Evolutionary conservation across 2,329 filamentous ascomycete genomes (phyloP).

Genomic region (Fusarium anguioides): DNA sequence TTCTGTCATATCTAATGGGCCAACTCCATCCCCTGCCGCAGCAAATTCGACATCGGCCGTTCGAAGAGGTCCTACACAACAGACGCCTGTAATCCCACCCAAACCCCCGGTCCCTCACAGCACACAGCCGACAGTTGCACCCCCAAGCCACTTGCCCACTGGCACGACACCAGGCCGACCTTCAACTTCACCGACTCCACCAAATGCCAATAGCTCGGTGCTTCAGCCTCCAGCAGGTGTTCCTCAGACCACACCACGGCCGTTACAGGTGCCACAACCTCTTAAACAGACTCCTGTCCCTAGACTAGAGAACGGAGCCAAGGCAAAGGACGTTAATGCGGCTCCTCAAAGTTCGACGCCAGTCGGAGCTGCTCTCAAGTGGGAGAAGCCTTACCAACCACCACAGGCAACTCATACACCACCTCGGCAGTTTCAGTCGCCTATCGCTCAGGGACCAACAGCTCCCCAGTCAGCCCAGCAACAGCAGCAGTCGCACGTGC

Average conservation of each 20-base stretch:
- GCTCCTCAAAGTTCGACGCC: constrained; percentile 40
- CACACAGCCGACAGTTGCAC: constrained; percentile 42
- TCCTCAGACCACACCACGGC: constrained; percentile 47
- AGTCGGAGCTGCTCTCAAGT: constrained; percentile 49
- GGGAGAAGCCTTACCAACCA: constrained; percentile 57
- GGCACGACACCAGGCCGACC: constrained; percentile 47
- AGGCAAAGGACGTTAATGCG: constrained; percentile 45
- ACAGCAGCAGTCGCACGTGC: constrained; percentile 25
- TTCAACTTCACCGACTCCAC: constrained; percentile 47
- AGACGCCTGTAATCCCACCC: constrained; percentile 52
- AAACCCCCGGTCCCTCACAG: constrained; percentile 45
- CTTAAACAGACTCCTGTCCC: constrained; percentile 49
- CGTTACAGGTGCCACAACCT: constrained; percentile 49
- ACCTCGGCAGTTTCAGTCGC: constrained; percentile 43
- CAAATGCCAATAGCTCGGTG: constrained; percentile 47
- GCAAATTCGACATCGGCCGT: constrained; percentile 34
- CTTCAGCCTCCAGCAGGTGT: constrained; percentile 53
- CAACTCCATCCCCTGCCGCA: constrained; percentile 39
- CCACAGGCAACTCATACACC: constrained; percentile 43
- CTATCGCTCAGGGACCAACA: constrained; percentile 37
- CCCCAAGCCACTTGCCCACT: constrained; percentile 46
- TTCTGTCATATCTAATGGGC: constrained; percentile 40
- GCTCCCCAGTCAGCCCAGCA: constrained; percentile 35
- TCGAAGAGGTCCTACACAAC: constrained; percentile 46
- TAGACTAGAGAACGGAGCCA: constrained; percentile 49